Conservation (phyloP, 2,329 filamentous ascomycete species). For the Raffaelea ambrosiae region DNA sequence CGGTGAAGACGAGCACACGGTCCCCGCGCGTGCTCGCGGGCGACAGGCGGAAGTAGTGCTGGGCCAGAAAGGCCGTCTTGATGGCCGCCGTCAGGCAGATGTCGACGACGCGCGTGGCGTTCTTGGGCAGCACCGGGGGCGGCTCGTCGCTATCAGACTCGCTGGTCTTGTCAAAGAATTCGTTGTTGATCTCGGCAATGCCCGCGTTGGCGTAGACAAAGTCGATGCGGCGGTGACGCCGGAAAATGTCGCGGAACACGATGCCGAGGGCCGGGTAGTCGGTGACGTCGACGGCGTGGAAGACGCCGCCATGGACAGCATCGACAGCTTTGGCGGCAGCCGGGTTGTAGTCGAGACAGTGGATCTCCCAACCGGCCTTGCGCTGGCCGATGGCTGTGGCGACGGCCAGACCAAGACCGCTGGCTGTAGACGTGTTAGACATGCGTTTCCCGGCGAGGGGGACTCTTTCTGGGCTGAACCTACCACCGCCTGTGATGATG, state of each 20-base stretch:
- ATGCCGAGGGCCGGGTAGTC: constrained; percentile 6
- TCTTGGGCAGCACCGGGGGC: constrained; percentile 2
- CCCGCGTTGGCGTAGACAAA: constrained; percentile 10
- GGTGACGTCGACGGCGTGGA: constrained; percentile 6
- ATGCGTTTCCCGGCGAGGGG: no score
- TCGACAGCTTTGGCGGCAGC: constrained; percentile 2
- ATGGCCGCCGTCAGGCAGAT: constrained; percentile 27
- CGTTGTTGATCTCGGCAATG: constrained; percentile 1
- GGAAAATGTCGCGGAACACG: constrained; percentile 3
- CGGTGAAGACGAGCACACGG: constrained; percentile 20
- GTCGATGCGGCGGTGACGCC: constrained; percentile 3
- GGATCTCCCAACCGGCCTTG: constrained; percentile 8
- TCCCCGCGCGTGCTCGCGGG: constrained; percentile 8
- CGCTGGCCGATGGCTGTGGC: constrained; percentile 11
- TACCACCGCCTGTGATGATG: no score
- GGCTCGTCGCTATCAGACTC: not conserved
- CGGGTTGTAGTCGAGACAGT: constrained; percentile 7
- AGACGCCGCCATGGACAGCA: constrained; percentile 1
- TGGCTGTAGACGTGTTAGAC: constrained; percentile 3
- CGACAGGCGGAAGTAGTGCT: constrained; percentile 29
- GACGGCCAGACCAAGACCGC: constrained; percentile 17
- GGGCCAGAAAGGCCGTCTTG: constrained; percentile 28
- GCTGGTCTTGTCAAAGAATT: constrained; percentile 3
- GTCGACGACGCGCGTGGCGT: constrained; percentile 14
- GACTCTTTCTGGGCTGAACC: no score